Conservation (phyloP, 805 yeast species). For the Myxozyma melibiosi region DNA sequence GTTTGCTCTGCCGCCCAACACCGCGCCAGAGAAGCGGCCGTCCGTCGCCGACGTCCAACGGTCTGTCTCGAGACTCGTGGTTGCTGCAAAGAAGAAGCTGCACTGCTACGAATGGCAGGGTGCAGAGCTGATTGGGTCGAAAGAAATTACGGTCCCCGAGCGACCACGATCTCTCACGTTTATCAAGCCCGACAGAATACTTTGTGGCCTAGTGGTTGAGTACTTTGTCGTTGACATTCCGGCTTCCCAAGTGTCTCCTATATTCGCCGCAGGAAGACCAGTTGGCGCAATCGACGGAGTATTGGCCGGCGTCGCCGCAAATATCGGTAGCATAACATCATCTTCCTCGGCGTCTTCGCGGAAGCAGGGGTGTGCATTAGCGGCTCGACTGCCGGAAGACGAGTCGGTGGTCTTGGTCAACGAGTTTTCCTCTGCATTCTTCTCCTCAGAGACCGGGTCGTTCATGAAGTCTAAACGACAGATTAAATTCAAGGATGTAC, state of each 20-base stretch:
- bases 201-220: slow-evolving; percentile 27
- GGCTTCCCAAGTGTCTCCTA: slow-evolving; percentile 18
- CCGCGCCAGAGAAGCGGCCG: not conserved
- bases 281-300: slow-evolving; percentile 36
- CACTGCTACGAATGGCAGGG: slow-evolving; percentile 33
- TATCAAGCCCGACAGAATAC: slow-evolving; percentile 20
- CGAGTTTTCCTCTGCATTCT: slow-evolving; percentile 27
- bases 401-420: slow-evolving; percentile 25
- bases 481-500: slow-evolving; percentile 30
- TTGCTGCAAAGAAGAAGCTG: slow-evolving; percentile 34
- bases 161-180: slow-evolving; percentile 30
- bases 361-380: slow-evolving; percentile 26
- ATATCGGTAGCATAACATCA: slow-evolving; percentile 17
- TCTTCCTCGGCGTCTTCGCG: slow-evolving; percentile 27
- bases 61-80: slow-evolving; percentile 38
- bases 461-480: slow-evolving; percentile 21
- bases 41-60: slow-evolving; percentile 24
- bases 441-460: slow-evolving; percentile 11
- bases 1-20: slow-evolving; percentile 3
- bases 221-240: slow-evolving; percentile 28
- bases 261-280: slow-evolving; percentile 28
- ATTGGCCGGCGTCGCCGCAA: slow-evolving; percentile 31
- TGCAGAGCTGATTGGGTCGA: slow-evolving; percentile 25
- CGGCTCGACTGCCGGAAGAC: slow-evolving; percentile 20
- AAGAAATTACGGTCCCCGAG: slow-evolving; percentile 27